phyloP scores from a whole-genome alignment of 1,284 basidiomycete species.

The Tilletia setariae region DNA sequence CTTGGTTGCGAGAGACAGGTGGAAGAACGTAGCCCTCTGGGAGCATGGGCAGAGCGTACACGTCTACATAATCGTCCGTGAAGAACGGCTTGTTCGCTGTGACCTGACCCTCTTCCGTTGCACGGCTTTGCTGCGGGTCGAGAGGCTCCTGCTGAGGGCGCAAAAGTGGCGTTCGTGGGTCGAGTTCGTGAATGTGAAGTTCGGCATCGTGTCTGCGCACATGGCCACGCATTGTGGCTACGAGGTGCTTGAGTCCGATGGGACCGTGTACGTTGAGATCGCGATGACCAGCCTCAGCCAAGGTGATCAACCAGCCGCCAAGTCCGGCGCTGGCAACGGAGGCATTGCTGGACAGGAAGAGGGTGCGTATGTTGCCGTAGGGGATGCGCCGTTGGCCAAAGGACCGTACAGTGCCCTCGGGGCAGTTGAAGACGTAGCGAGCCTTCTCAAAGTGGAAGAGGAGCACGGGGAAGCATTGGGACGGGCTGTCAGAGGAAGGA shows the following conservation, averaged over 20 bases:
- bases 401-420: constrained; percentile 73
- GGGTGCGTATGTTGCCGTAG: constrained; percentile 65
- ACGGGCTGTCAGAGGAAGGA: constrained; percentile 58
- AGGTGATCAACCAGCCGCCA: constrained; percentile 74
- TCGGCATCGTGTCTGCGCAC: constrained; percentile 33
- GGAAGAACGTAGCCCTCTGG: constrained; percentile 37
- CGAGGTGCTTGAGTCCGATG: constrained; percentile 66
- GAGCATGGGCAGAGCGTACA: constrained; percentile 65
- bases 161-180: constrained; percentile 20
- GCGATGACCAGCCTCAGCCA: constrained; percentile 68
- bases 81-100: constrained; percentile 57
- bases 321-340: constrained; percentile 58
- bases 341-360: constrained; percentile 71
- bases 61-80: constrained; percentile 65
- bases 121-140: not conserved
- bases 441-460: constrained; percentile 71
- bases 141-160: constrained; percentile 21
- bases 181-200: constrained; percentile 24
- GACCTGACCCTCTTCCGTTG: constrained; percentile 37
- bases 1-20: not conserved
- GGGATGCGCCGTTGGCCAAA: constrained; percentile 68
- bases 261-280: constrained; percentile 70
- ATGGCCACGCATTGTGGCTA: constrained; percentile 63
- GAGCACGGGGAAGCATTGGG: constrained; percentile 74
- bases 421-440: constrained; percentile 80